phyloP scores from a whole-genome alignment of 768 basidiomycete species.

The Xerocomellus intermedius region DNA sequence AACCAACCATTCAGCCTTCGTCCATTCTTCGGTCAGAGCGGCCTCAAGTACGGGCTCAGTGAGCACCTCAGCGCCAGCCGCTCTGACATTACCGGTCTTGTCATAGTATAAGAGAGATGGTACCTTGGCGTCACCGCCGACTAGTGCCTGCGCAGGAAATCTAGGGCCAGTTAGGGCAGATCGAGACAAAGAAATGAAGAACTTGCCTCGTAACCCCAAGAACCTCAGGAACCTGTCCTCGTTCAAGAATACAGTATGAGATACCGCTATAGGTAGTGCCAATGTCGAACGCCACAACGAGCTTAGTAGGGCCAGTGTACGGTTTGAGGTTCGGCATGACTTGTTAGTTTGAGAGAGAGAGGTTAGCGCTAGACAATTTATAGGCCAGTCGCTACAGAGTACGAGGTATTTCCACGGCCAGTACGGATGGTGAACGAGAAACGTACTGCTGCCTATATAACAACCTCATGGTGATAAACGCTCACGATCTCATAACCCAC shows the following conservation, averaged over 20 bases:
- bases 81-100: slow-evolving; percentile 31
- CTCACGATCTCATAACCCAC: not conserved
- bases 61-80: slow-evolving; percentile 40
- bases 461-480: not conserved
- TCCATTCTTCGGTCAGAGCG: slow-evolving; percentile 32
- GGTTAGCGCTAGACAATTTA: not conserved
- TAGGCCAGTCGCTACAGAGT: not conserved
- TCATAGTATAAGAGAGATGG: slow-evolving; percentile 47
- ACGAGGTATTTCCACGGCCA: not conserved
- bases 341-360: not conserved
- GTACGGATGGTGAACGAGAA: not conserved
- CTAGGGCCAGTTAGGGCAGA: slow-evolving; percentile 22
- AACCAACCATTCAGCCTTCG: slow-evolving; percentile 20
- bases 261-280: slow-evolving; percentile 48
- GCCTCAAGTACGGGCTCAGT: slow-evolving; percentile 30
- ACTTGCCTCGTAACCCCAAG: slow-evolving; percentile 10
- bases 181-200: not conserved
- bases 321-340: slow-evolving; percentile 3
- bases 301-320: slow-evolving; percentile 19
- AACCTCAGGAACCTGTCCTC: slow-evolving; percentile 11
- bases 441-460: not conserved
- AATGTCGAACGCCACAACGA: slow-evolving; percentile 47
- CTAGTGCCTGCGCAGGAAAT: slow-evolving; percentile 37
- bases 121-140: slow-evolving; percentile 43
- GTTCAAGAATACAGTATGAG: slow-evolving; percentile 32